Conservation (phyloP, 2,329 filamentous ascomycete genomes). For the Colletotrichum endophyticum region DNA sequence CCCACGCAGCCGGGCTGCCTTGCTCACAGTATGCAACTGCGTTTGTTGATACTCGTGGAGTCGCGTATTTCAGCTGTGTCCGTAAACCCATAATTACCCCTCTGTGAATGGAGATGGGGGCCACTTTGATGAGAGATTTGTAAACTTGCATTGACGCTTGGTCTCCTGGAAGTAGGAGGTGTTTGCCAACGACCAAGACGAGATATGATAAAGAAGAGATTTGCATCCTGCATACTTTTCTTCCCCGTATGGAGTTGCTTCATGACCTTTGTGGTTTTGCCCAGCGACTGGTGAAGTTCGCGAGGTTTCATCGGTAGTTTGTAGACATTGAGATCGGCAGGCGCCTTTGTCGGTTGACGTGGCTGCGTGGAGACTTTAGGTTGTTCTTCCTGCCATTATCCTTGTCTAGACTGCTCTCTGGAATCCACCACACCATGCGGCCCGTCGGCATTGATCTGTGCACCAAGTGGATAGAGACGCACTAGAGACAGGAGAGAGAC, state of each 20-base stretch:
- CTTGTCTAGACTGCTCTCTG: background rate
- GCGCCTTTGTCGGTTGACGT: background rate
- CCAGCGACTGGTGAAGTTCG: background rate
- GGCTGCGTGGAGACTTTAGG: conserved; percentile 1
- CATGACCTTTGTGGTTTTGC: background rate
- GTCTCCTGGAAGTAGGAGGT: background rate
- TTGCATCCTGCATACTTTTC: background rate
- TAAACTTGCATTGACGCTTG: background rate
- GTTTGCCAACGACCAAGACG: background rate
- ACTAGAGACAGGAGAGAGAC: background rate
- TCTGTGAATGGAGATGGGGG: background rate
- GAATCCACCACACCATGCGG: background rate
- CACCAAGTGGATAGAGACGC: background rate
- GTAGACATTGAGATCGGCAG: conserved; percentile 11
- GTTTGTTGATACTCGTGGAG: background rate
- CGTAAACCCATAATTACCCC: background rate
- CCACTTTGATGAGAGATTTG: background rate
- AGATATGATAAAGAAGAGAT: background rate
- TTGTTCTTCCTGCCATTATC: background rate
- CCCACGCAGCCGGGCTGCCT: background rate
- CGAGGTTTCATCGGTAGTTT: background rate
- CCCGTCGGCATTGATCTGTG: background rate
- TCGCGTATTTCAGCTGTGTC: background rate
- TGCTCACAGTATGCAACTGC: background rate
- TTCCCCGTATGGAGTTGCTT: background rate